Conservation (phyloP, 2,329 filamentous ascomycete species). For the Xylariaceae sp. region DNA sequence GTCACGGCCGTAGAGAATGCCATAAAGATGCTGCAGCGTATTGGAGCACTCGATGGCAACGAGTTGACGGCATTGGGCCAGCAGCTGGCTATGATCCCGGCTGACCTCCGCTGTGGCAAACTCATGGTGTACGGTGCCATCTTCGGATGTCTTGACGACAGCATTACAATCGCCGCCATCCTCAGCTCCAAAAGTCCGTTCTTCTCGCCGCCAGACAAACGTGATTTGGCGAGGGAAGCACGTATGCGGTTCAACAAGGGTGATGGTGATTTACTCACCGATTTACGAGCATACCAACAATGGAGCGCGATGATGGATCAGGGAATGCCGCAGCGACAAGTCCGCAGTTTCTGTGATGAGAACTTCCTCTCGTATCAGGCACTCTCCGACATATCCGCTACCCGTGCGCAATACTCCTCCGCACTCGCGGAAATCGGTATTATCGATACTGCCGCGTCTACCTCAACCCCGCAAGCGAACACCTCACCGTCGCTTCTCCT, state of each 20-base stretch:
- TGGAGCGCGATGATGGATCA: conserved; percentile 66
- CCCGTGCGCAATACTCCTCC: conserved; percentile 76
- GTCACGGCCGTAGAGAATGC: conserved; percentile 81
- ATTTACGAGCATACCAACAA: conserved; percentile 75
- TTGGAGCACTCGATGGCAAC: conserved; percentile 82
- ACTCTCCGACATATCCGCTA: conserved; percentile 81
- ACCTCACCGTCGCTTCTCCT: conserved; percentile 46
- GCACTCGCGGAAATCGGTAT: conserved; percentile 84
- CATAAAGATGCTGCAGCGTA: conserved; percentile 68
- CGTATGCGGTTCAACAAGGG: conserved; percentile 67
- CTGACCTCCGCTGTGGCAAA: conserved; percentile 88
- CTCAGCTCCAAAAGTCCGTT: conserved; percentile 88
- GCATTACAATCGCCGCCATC: conserved; percentile 83
- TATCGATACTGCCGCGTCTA: conserved; percentile 33
- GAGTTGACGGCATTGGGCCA: conserved; percentile 87
- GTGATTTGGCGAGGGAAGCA: conserved; percentile 75
- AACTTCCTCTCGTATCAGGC: conserved; percentile 83
- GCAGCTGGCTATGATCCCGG: conserved; percentile 91
- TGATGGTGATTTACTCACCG: conserved; percentile 84
- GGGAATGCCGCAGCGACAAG: conserved; percentile 54
- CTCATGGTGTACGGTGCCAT: conserved; percentile 92
- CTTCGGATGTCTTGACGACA: conserved; percentile 86
- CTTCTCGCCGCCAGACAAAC: conserved; percentile 72
- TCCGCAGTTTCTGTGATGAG: conserved; percentile 73
- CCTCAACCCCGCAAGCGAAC: conserved; percentile 24